A percentile compares a stretch with the other conserved stretches of the same genome.
phyloP scores from a whole-genome alignment of 176 grass and related monocot genomes.

The Areca catechu region DNA sequence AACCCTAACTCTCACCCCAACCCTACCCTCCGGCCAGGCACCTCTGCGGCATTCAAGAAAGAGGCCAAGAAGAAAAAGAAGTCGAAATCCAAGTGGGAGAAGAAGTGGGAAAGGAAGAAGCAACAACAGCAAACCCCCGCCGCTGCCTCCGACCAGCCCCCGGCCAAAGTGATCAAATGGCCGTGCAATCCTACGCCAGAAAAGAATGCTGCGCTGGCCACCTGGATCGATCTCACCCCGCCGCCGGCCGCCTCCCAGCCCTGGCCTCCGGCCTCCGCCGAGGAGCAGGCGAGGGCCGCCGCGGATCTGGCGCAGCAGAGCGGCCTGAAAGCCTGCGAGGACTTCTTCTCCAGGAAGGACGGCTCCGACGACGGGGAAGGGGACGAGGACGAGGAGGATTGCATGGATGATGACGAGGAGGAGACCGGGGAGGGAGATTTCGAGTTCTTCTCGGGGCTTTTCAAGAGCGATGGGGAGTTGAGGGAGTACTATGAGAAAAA shows the following conservation, averaged over 20 bases:
- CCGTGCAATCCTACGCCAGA: conserved; percentile 13
- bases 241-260: neutral
- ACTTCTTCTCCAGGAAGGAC: conserved; percentile 34
- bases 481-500: conserved; percentile 47
- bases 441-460: conserved; percentile 4
- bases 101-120: neutral
- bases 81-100: neutral
- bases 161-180: neutral
- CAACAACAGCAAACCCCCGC: no score
- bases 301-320: conserved; percentile 11
- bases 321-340: conserved; percentile 18
- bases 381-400: conserved; percentile 17
- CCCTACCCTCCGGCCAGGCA: neutral
- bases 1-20: neutral
- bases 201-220: neutral
- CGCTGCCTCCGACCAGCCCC: neutral
- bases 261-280: neutral
- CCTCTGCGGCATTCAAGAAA: conserved; percentile 1
- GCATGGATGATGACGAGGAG: conserved; percentile 19
- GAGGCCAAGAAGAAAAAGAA: conserved; percentile 6
- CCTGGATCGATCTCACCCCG: conserved; percentile 3
- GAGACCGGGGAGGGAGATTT: conserved; percentile 17
- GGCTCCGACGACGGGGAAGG: conserved; percentile 21
- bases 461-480: conserved; percentile 5
- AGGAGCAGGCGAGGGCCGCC: neutral